Evolutionary conservation across 345 rosid species (phyloP), one percentile per base, ranked within the genome.

Genomic region (Corchorus olitorius): DNA sequence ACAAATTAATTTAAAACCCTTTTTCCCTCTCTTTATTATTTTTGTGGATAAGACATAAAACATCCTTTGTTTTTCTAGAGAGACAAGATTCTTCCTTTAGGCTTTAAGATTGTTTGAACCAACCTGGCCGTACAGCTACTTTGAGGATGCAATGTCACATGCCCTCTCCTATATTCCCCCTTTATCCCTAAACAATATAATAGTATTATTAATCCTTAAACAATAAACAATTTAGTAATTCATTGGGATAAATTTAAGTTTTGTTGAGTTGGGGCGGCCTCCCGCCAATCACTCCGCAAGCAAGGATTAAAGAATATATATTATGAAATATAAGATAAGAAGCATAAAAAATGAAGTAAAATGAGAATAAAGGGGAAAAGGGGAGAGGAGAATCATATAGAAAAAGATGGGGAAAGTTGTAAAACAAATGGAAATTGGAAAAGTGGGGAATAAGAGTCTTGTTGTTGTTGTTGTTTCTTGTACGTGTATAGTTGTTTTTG

Each of bases 201-300:
- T 62, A 22, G 34, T 60, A 63, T 3, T 19, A 27, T 10, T 16
- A 27, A 67, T 49, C 41, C 58, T 49, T 49, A 13, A 66, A 20
- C 71, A 10, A 66, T 20, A 20, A 46, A 20, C 37, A 48, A 22
- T 48, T 2, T 39, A 39, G n/a, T n/a, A n/a, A n/a, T n/a, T n/a
- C n/a, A n/a, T n/a, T n/a, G n/a, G n/a, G n/a, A n/a, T n/a, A n/a
- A n/a, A n/a, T n/a, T n/a, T n/a, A n/a, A n/a, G 41, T 2, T 39
- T 39, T 39, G 5, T 5, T 39, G 9, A 12, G 10, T 11, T 19
- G 35, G 20, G 54, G n/a, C n/a, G n/a, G n/a, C 37, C 19, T 45
- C 77, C 79, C 83, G 80, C 43, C 75, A 80, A 83, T 80, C 83
- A 35, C 86, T 83, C 80, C 83, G 75, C 55, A 22, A 65, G 77